Base-by-base conservation (phyloP, 225 moss, liverwort and hornwort species). In the Straminergon stramineum region DNA sequence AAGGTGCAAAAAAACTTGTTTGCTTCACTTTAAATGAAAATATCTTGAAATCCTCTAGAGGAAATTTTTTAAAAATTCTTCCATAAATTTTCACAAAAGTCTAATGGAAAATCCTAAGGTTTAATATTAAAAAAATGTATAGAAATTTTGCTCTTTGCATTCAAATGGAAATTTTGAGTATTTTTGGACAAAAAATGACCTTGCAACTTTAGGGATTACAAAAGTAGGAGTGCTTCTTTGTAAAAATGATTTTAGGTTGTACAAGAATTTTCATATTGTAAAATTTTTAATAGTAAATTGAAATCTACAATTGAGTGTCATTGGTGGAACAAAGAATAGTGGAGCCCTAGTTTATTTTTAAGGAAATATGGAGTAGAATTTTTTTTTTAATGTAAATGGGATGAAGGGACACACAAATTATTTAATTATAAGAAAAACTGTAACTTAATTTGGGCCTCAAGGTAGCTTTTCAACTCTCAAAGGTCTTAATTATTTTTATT, bases 281-380 rank as follows among this genome's bases (percentile, higher is more conserved):
- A 20, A 6, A 19, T 67, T 24, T 37, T 11, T 3, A n/a, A 68
- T 5, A 0, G 0, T 12, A 18, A 67, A 67, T 67, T 18, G 0
- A 35, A 35, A 35, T 19, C 6, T 67, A 35, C 6, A 67, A 2
- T 34, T 17, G 13, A 17, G 4, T 14, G 7, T 34, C 19, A 67
- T 0, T 35, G 0, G 1, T 68, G 21, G 37, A 11, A 2, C 2
- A 8, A 6, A 32, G 68, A 68, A 37, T 24, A 39, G 4, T 0
- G 0, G 4, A 24, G 8, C 5, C 9, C 2, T 35, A 67, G 10
- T 35, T 67, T 19, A 19, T 67, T 67, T 66, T 35, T 35, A 18
- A 35, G 35, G 2, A 35, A 67, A 7, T 24, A 70, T 9, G 8
- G 39, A 39, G 14, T 39, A 39, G 24, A n/a, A n/a, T n/a, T n/a